Evolutionary conservation across 495 filamentous ascomycete species (phyloP).

Genomic region (Physcia stellaris): DNA sequence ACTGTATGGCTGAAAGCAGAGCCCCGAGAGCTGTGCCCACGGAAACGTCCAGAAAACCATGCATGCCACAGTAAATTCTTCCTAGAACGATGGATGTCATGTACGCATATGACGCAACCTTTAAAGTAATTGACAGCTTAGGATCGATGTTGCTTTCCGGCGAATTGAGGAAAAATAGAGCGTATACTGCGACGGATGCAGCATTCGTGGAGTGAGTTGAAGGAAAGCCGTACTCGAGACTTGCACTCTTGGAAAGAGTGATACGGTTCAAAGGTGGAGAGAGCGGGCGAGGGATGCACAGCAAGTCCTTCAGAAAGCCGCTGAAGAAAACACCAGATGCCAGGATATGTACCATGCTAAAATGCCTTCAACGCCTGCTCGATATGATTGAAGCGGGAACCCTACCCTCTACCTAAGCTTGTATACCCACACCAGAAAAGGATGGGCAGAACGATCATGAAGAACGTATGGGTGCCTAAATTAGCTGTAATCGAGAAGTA

Average conservation of each 20-base stretch:
- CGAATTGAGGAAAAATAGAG: conserved; percentile 47
- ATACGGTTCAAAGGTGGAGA: conserved; percentile 90
- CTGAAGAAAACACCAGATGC: conserved; percentile 85
- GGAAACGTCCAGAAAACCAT: conserved; percentile 85
- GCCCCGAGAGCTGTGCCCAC: conserved; percentile 66
- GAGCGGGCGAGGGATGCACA: conserved; percentile 85
- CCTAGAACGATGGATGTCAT: conserved; percentile 82
- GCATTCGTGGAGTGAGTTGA: conserved; percentile 96
- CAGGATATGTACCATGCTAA: conserved; percentile 74
- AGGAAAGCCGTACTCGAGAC: conserved; percentile 92
- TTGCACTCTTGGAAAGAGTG: conserved; percentile 89
- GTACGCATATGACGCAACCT: conserved; percentile 63
- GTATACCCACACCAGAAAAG: conserved; percentile 91
- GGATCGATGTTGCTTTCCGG: conserved; percentile 37
- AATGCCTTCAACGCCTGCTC: conserved; percentile 6
- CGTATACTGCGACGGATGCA: conserved; percentile 84
- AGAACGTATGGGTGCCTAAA: conserved; percentile 95
- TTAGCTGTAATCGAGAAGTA: conserved; percentile 97
- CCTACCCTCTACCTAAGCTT: conserved; percentile 68
- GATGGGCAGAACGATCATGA: conserved; percentile 86
- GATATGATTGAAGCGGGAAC: conserved; percentile 7
- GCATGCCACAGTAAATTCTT: conserved; percentile 94
- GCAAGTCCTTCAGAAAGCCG: conserved; percentile 85
- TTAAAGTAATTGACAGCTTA: conserved; percentile 40
- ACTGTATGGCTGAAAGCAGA: conserved; percentile 53